Base-by-base conservation (phyloP, 305 asterid genomes). In the Solanum hybrid region DNA sequence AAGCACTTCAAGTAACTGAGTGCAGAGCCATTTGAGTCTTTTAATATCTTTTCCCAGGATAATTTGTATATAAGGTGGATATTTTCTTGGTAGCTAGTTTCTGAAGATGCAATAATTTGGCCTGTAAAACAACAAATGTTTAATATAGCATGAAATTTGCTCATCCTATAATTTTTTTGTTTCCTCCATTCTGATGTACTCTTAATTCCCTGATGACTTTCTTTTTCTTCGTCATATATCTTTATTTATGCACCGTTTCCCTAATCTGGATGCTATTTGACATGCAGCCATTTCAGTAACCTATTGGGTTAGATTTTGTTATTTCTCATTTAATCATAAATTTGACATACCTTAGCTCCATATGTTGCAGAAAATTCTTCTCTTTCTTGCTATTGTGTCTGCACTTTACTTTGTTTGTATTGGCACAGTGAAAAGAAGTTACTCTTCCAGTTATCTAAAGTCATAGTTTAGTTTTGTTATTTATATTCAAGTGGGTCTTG, bases 341-440 rank as follows among this genome's bases (percentile, higher is more conserved):
- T 84, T 84, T 84, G 36, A 56, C 75, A 31, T 32, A 85, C 76
- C 88, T 85, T 56, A 42, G 87, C 17, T 81, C 87, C 87, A 16
- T 46, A 16, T 46, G 29, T 46, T 42, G 69, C 77, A 79, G 60
- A 66, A 32, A 76, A 38, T 89, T 46, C 89, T 64, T 87, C 87
- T 79, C 85, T 90, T 78, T 69, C 36, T 85, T 87, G 11, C 86
- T 56, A 88, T 46, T 12, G 90, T 64, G 77, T 71, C 73, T 88
- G 51, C 46, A 89, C 89, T 86, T 69, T 88, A 86, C 89, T 89
- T 81, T 85, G 13, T 85, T 85, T 85, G 86, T 79, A 37, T 24
- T 56, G 46, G 76, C 32, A 32, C 42, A 56, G 46, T 31, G 76
- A 85, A 85, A 84, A 85, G 87, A 51, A 84, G 27, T 7, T 85